These are phyloP conservation scores for Beauveria varroae DNA, from an alignment of 2,329 filamentous ascomycete species.

Conservation along the genomic window DNA sequence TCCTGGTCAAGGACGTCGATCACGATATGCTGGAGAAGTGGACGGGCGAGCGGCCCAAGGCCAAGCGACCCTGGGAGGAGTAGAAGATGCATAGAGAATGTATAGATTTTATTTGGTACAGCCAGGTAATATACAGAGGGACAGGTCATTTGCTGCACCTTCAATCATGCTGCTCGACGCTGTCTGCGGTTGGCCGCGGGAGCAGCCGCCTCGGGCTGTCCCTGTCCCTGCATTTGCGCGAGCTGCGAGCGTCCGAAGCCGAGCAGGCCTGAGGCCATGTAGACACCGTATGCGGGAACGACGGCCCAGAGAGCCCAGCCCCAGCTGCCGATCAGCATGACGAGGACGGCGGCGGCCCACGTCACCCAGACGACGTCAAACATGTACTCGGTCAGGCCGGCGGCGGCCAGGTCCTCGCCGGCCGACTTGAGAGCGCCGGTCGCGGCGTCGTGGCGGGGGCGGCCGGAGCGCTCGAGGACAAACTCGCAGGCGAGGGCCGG, in stretches of 20 bases:
- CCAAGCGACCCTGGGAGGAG: conserved; percentile 9
- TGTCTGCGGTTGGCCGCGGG: conserved; percentile 45
- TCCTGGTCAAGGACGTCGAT: conserved; percentile 53
- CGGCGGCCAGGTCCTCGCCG: conserved; percentile 81
- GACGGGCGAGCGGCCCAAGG: conserved; percentile 38
- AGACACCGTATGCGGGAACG: conserved; percentile 48
- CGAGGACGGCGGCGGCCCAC: conserved; percentile 68
- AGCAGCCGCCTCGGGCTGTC: conserved; percentile 23
- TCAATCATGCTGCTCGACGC: conserved; percentile 41
- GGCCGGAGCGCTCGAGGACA: conserved; percentile 75
- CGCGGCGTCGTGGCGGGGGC: conserved; percentile 61
- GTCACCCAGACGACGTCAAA: conserved; percentile 97
- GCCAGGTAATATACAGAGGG: background rate
- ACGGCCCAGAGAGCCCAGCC: conserved; percentile 51
- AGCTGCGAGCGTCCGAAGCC: conserved; percentile 46
- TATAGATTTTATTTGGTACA: background rate
- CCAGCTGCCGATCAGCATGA: conserved; percentile 72
- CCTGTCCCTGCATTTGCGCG: conserved; percentile 37
- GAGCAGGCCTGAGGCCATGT: conserved; percentile 46
- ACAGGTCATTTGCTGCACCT: background rate
- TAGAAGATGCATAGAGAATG: background rate
- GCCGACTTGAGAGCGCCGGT: conserved; percentile 62
- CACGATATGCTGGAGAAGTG: conserved; percentile 46
- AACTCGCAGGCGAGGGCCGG: conserved; percentile 76
- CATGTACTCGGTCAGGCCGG: conserved; percentile 93